These are phyloP conservation scores for Suaeda aralocaspica DNA, from an alignment of 148 eudicot genomes.

Conservation along the genomic window DNA sequence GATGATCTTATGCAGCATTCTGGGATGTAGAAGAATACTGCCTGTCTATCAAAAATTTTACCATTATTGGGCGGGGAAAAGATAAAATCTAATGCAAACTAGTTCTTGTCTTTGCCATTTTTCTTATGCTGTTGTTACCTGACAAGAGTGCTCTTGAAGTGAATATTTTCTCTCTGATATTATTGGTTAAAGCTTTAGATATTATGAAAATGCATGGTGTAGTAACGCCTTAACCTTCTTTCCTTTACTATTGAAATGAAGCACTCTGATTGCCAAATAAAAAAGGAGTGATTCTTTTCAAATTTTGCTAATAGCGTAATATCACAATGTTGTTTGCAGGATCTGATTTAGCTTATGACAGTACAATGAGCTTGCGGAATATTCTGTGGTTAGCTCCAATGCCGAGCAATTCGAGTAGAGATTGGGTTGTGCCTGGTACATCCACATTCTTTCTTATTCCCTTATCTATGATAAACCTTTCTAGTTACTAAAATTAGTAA, in stretches of 20 bases:
- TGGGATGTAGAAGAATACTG: too few relatives aligned
- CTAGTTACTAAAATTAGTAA: too few relatives aligned
- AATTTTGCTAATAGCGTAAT: not conserved
- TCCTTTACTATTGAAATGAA: too few relatives aligned
- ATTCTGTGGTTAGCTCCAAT: slow-evolving; percentile 98
- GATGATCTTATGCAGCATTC: too few relatives aligned
- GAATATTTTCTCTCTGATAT: not conserved
- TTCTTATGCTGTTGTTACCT: not conserved
- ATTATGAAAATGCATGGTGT: too few relatives aligned
- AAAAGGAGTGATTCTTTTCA: not conserved
- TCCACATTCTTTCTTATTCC: slow-evolving; percentile 11
- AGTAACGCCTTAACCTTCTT: too few relatives aligned
- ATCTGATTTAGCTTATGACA: slow-evolving; percentile 58
- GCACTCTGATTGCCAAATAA: too few relatives aligned
- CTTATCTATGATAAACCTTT: not conserved
- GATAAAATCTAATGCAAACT: not conserved
- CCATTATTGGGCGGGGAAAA: too few relatives aligned
- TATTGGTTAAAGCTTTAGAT: not conserved
- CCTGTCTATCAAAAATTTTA: too few relatives aligned
- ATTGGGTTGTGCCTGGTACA: slow-evolving; percentile 81
- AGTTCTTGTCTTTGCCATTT: not conserved
- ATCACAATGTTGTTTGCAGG: slow-evolving; percentile 36
- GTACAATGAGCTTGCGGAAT: slow-evolving; percentile 80
- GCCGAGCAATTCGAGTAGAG: slow-evolving; percentile 52
- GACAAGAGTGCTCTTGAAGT: not conserved